These are phyloP conservation scores for Penicillium antarcticum DNA, from an alignment of 495 filamentous ascomycete species.

Conservation along the genomic window DNA sequence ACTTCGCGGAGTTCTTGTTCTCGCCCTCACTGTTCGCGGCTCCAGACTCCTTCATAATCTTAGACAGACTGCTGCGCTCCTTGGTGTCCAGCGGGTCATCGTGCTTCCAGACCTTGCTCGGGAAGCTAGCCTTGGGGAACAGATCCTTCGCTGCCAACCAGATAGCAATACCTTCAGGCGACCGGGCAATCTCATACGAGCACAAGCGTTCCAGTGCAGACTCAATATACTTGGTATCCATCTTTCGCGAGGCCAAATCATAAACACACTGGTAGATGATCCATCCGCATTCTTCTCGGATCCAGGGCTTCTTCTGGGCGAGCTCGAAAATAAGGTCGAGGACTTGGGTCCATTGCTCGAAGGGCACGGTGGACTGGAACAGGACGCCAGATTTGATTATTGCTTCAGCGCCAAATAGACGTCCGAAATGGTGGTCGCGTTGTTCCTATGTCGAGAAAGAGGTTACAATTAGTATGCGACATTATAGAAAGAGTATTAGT, in stretches of 20 bases:
- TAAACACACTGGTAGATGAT: conserved; percentile 53
- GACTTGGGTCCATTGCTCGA: conserved; percentile 58
- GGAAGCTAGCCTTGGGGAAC: conserved; percentile 62
- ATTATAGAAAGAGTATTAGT: background rate
- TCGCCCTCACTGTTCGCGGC: conserved; percentile 45
- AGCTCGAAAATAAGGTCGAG: conserved; percentile 51
- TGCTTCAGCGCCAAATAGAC: conserved; percentile 81
- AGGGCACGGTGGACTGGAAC: conserved; percentile 47
- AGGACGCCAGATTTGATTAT: conserved; percentile 76
- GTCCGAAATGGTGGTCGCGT: conserved; percentile 78
- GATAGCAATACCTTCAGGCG: conserved; percentile 82
- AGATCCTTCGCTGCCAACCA: conserved; percentile 69
- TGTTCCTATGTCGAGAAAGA: conserved; percentile 59
- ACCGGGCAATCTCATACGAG: conserved; percentile 63
- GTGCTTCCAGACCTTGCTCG: conserved; percentile 68
- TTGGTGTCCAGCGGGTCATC: conserved; percentile 62
- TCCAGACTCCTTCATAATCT: conserved; percentile 76
- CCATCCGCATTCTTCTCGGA: conserved; percentile 82
- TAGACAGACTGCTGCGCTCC: conserved; percentile 61
- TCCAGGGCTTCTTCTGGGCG: conserved; percentile 72
- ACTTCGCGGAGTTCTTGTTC: conserved; percentile 46
- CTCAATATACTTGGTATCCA: conserved; percentile 48
- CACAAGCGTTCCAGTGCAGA: conserved; percentile 59
- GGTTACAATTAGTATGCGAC: conserved; percentile 9
- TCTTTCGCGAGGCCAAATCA: conserved; percentile 36